phyloP scores from a whole-genome alignment of 306 rosid species.

The Gynostemma pentaphyllum region DNA sequence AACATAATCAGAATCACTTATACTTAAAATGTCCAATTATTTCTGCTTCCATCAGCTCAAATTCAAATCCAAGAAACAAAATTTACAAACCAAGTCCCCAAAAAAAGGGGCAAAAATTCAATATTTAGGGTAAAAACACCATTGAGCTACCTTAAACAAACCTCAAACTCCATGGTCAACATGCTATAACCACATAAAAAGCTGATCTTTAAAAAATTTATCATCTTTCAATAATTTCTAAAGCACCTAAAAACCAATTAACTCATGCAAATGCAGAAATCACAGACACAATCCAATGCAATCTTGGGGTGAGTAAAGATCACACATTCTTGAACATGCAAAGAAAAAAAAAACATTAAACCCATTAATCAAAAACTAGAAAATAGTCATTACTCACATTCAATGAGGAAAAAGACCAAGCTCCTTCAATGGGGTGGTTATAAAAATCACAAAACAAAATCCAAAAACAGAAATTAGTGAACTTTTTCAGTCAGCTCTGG shows the following conservation, averaged over 20 bases:
- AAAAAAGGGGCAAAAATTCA: background rate
- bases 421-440: background rate
- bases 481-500: background rate
- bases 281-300: conserved; percentile 2
- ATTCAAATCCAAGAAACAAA: background rate
- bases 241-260: background rate
- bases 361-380: background rate
- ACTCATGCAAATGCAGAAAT: conserved; percentile 1
- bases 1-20: background rate
- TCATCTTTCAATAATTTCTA: background rate
- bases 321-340: conserved; percentile 4
- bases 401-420: background rate
- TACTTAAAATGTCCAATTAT: background rate
- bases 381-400: background rate
- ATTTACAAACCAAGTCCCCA: background rate
- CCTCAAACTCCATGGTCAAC: conserved; percentile 10
- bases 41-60: background rate
- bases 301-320: background rate
- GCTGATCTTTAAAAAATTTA: background rate
- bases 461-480: background rate
- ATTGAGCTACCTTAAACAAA: background rate
- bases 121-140: background rate
- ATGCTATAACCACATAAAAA: background rate
- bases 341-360: background rate
- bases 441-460: background rate